Base-by-base conservation (phyloP, 2,329 filamentous ascomycete species). In the Monilinia laxa region DNA sequence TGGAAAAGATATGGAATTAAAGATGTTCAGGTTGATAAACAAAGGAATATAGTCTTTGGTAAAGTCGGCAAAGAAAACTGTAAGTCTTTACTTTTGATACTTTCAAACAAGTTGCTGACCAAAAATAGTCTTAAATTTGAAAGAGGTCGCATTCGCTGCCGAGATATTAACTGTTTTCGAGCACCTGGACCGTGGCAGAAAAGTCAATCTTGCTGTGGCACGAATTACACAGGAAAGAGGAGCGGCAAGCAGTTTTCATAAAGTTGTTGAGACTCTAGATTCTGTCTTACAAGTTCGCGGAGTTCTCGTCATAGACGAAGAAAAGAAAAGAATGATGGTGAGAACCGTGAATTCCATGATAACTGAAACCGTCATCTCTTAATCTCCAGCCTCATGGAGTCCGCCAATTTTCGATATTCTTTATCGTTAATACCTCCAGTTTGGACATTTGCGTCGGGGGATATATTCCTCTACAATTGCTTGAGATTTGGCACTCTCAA, bases 191-290 rank as follows among this genome's bases (percentile, higher is more conserved):
- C 90, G 95, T 75, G 91, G 91, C 58, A 89, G 86, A 73, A 88
- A 87, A 70, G 88, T 87, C 56, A 89, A 89, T 57, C 84, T 97
- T 64, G 91, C 90, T 76, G 87, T 97, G 70, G 87, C 91, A 40
- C 89, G 92, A 47, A 92, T 97, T 77, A 94, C 91, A 1, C 93
- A 97, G 75, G 92, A 95, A 75, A 89, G 89, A 67, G 95, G 94
- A n/a, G 93, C 94, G 1, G 93, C 92, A 49, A 95, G 90, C 73
- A 95, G 90, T 72, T 96, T 98, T 80, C 85, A 92, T 76, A 88
- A 87, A 75, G 90, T 97, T 12, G 85, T 96, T 35, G 90, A 93
- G 68, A 90, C 90, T 3, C 82, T 97, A 72, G 84, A 89, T 71
- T 82, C 85, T 25, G 85, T 92, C 20, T 87, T 96, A 76, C 83